Base-by-base conservation (phyloP, 768 basidiomycete species). In the Daedaleopsis sinensis region DNA sequence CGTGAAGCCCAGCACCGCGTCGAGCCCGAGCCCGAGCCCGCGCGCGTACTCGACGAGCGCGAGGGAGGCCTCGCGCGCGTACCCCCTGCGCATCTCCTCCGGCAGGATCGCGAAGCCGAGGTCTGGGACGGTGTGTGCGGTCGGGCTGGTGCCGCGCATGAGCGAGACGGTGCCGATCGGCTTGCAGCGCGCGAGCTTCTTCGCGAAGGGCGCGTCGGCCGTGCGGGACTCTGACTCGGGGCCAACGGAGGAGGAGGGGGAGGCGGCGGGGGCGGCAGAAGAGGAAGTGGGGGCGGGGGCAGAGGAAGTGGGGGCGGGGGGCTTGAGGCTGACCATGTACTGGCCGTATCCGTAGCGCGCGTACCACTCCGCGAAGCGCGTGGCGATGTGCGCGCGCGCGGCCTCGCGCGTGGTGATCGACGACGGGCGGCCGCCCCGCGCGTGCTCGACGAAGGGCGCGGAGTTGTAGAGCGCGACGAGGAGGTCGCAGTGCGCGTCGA, bases 41-140 rank as follows among this genome's bases (percentile, higher is more conserved):
- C n/a, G 13, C 12, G 37, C 32, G 51, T 52, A 32, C 27, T 52
- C 16, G 13, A 52, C 18, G 32, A 37, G 32, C 5, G 32, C 51
- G 5, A 3, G 27, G 32, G 51, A 15, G 16, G 51, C 51, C 49
- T 51, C 49, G 11, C n/a, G 10, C 49, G 51, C 51, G 51, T 52
- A 52, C 51, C 51, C 51, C 51, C 36, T 52, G 13, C 51, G 51
- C 51, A 37, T 52, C 51, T 52, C 51, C 27, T 52, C 51, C 13
- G 51, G 51, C 16, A 52, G 35, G n/a, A 52, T 37, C 51, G n/a
- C 51, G 18, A 52, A 52, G 6, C 51, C 51, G 27, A 52, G 51
- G 32, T 52, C 51, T 5, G 51, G 51, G 5, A 37, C 32, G 32
- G 23, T n/a, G 51, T 52, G 37, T 15, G 51, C 27, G 32, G 49